Evolutionary conservation across 2,329 filamentous ascomycete species (phyloP).

Genomic region (Curvularia spicifera): DNA sequence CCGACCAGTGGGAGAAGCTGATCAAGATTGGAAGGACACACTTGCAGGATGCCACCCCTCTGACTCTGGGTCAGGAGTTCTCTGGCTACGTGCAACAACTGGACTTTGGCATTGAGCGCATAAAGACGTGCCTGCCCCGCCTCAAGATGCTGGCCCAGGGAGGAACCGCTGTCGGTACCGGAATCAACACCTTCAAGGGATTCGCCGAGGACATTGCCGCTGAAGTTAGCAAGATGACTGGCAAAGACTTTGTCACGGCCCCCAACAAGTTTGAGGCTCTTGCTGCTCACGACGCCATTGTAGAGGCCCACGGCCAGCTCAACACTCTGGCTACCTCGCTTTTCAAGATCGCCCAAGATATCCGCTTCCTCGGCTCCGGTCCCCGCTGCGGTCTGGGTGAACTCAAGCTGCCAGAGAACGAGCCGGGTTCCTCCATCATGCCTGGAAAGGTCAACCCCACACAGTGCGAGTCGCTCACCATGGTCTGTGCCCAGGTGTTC

Average conservation of each 20-base stretch:
- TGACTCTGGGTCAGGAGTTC: conserved; percentile 97
- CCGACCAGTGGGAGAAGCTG: conserved; percentile 86
- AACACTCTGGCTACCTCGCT: conserved; percentile 92
- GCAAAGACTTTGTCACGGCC: conserved; percentile 90
- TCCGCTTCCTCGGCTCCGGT: conserved; percentile 94
- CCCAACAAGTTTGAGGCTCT: conserved; percentile 99
- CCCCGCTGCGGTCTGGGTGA: conserved; percentile 96
- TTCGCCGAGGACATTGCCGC: conserved; percentile 92
- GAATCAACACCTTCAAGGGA: conserved; percentile 95
- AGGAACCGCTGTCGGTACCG: conserved; percentile 94
- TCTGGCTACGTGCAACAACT: conserved; percentile 96
- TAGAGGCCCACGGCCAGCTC: conserved; percentile 90
- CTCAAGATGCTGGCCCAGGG: conserved; percentile 89
- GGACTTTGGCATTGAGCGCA: conserved; percentile 85
- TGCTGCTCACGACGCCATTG: conserved; percentile 92
- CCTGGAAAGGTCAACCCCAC: conserved; percentile 99
- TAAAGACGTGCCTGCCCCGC: conserved; percentile 82
- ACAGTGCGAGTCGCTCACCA: conserved; percentile 96
- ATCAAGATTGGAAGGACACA: conserved; percentile 99
- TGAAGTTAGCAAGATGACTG: conserved; percentile 91
- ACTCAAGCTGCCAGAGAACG: conserved; percentile 93
- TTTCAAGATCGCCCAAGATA: conserved; percentile 98
- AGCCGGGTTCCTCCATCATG: conserved; percentile 98
- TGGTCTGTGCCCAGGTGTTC: conserved; percentile 97
- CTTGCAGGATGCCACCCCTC: conserved; percentile 93